Percentiles rank a stretch among this genome's conserved stretches.
phyloP scores from a whole-genome alignment of 1,284 basidiomycete species.

The Sanghuangporus sanghuang region DNA sequence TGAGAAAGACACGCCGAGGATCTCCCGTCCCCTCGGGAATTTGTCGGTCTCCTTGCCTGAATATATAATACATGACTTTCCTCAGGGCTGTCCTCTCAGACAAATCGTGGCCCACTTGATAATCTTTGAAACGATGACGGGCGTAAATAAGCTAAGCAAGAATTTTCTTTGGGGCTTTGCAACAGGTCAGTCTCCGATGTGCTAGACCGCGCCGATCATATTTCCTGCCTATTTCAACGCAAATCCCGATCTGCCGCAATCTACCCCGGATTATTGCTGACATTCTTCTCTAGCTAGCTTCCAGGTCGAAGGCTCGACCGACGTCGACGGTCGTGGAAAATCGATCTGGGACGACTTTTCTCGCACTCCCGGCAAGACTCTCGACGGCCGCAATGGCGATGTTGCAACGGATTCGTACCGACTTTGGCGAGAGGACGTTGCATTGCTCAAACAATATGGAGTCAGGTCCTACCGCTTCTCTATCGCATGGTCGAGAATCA shows the following conservation, averaged over 20 bases:
- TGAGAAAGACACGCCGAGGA: neutral
- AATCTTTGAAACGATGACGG: slow-evolving; percentile 2
- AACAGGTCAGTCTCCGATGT: slow-evolving; percentile 43
- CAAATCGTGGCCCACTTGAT: neutral
- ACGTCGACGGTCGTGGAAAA: slow-evolving; percentile 52
- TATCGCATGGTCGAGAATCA: slow-evolving; percentile 69
- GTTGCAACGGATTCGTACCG: slow-evolving; percentile 68
- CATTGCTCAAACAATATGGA: slow-evolving; percentile 53
- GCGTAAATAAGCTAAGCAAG: slow-evolving; percentile 32
- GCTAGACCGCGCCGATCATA: neutral
- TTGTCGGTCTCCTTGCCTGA: neutral
- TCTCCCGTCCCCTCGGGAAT: slow-evolving; percentile 3
- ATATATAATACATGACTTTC: slow-evolving; percentile 8
- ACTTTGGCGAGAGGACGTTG: slow-evolving; percentile 64
- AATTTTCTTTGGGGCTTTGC: slow-evolving; percentile 72
- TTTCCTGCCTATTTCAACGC: slow-evolving; percentile 8
- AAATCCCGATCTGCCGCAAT: neutral
- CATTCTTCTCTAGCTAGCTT: slow-evolving; percentile 27
- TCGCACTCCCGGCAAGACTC: slow-evolving; percentile 57
- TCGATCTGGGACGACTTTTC: slow-evolving; percentile 77
- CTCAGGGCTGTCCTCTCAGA: neutral
- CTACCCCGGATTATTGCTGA: neutral
- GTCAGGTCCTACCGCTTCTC: slow-evolving; percentile 66
- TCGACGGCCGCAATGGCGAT: slow-evolving; percentile 62
- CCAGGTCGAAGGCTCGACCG: slow-evolving; percentile 64